A percentile compares a stretch with the other conserved stretches of the same genome.
Evolutionary conservation across 441 rosid genomes (phyloP).

Genomic region (Populus trichocarpa): DNA sequence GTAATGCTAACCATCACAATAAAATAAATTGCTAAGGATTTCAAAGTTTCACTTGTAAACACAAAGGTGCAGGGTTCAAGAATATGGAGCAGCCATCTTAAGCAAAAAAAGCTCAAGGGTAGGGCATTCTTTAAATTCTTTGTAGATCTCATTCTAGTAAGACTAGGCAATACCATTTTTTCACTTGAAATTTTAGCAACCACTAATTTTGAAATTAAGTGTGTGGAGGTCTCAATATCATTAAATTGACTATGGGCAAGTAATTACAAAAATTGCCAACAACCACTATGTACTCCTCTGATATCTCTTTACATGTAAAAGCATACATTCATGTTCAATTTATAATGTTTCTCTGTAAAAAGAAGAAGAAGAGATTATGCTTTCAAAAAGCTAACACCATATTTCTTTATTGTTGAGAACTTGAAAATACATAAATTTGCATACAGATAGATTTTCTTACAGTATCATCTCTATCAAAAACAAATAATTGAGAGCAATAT

Average conservation of each 20-base stretch:
- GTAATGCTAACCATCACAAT: no score
- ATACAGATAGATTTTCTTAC: no score
- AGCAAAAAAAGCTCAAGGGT: no score
- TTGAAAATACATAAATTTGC: background rate
- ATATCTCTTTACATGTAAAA: slow-evolving; percentile 40
- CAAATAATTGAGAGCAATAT: no score
- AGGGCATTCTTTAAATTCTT: no score
- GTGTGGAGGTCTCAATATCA: slow-evolving; percentile 4
- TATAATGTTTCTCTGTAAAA: slow-evolving; percentile 29
- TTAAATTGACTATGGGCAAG: background rate
- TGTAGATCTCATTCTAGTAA: no score
- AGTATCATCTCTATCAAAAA: no score
- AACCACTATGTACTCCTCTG: slow-evolving; percentile 45
- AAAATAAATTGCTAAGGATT: no score
- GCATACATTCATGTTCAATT: slow-evolving; percentile 38
- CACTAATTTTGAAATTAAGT: background rate
- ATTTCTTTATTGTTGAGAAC: background rate
- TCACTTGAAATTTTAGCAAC: background rate
- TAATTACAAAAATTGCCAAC: background rate
- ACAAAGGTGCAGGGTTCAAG: no score
- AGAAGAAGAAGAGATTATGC: background rate
- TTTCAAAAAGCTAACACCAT: slow-evolving; percentile 30
- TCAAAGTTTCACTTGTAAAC: no score
- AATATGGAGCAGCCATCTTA: no score
- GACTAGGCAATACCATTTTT: background rate